Evolutionary conservation across 352 stramenopile species (phyloP).

Genomic region (Aphanomyces cochlioides): DNA sequence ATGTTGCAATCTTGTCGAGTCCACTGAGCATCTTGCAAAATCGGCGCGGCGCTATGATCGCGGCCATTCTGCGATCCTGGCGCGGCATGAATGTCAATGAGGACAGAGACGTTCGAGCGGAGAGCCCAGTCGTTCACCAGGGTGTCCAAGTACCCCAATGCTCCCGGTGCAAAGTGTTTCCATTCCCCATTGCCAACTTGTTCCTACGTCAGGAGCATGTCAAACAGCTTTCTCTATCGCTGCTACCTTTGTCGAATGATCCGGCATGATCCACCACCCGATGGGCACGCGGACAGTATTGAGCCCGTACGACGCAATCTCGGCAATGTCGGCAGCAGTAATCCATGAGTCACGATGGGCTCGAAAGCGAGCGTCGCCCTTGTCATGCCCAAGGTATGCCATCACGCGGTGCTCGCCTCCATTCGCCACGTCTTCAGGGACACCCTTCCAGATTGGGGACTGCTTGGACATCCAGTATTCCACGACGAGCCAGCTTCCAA

Average conservation of each 20-base stretch:
- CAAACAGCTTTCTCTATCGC: no score
- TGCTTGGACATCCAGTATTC: conserved; percentile 83
- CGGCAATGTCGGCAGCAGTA: conserved; percentile 59
- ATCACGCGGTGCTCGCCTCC: conserved; percentile 57
- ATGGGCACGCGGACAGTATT: conserved; percentile 80
- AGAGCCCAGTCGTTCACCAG: conserved; percentile 76
- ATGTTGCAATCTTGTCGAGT: conserved; percentile 31
- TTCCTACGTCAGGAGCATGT: no score
- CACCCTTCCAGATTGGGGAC: conserved; percentile 77
- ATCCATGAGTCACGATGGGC: conserved; percentile 77
- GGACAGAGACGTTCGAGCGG: conserved; percentile 60
- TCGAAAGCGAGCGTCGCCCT: conserved; percentile 59
- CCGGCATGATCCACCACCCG: conserved; percentile 69
- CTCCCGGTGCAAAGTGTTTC: conserved; percentile 40
- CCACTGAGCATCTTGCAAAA: conserved; percentile 29
- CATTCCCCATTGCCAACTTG: background rate
- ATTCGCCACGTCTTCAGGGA: conserved; percentile 46
- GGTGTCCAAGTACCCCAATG: conserved; percentile 61
- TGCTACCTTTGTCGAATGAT: conserved; percentile 33
- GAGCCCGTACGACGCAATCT: conserved; percentile 56
- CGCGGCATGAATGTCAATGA: conserved; percentile 74
- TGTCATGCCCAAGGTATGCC: conserved; percentile 43
- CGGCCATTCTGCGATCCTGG: conserved; percentile 77
- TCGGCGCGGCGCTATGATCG: conserved; percentile 59
- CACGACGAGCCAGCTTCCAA: conserved; percentile 79